Evolutionary conservation across 805 yeast species (phyloP).

Genomic region (Starmerella potacharoeniae): DNA sequence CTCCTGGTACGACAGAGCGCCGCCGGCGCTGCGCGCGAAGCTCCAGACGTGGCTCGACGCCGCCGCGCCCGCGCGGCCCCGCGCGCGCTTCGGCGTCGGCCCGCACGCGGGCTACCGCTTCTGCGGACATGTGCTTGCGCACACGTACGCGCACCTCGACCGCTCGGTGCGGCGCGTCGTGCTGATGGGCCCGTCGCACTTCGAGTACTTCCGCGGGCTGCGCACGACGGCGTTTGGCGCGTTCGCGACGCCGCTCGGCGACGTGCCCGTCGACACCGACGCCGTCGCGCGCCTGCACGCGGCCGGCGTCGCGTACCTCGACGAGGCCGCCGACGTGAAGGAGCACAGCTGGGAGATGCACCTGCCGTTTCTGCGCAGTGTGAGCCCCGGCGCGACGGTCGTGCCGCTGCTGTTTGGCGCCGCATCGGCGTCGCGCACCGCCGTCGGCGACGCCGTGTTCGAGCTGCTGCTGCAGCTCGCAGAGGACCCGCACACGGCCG

Average conservation of each 20-base stretch:
- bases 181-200: conserved; percentile 88
- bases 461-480: conserved; percentile 42
- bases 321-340: conserved; percentile 51
- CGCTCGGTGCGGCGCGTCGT: conserved; percentile 50
- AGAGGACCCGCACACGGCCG: conserved; percentile 45
- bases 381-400: conserved; percentile 37
- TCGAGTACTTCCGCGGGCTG: conserved; percentile 58
- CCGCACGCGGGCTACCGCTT: conserved; percentile 89
- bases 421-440: conserved; percentile 37
- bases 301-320: conserved; percentile 19
- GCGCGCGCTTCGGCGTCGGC: conserved; percentile 36
- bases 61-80: background rate
- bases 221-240: conserved; percentile 41
- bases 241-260: conserved; percentile 82
- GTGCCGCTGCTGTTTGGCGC: conserved; percentile 76
- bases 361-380: conserved; percentile 47
- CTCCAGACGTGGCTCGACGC: conserved; percentile 37
- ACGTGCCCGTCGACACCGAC: conserved; percentile 51
- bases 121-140: conserved; percentile 67
- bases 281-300: conserved; percentile 1
- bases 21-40: conserved; percentile 37
- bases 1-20: conserved; percentile 61
- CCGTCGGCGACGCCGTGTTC: conserved; percentile 32
- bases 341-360: conserved; percentile 97
- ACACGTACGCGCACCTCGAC: conserved; percentile 66